A percentile compares a stretch with the other conserved stretches of the same genome.
These are phyloP conservation scores for Malus hybrid DNA, from an alignment of 331 rosid species.

Conservation along the genomic window DNA sequence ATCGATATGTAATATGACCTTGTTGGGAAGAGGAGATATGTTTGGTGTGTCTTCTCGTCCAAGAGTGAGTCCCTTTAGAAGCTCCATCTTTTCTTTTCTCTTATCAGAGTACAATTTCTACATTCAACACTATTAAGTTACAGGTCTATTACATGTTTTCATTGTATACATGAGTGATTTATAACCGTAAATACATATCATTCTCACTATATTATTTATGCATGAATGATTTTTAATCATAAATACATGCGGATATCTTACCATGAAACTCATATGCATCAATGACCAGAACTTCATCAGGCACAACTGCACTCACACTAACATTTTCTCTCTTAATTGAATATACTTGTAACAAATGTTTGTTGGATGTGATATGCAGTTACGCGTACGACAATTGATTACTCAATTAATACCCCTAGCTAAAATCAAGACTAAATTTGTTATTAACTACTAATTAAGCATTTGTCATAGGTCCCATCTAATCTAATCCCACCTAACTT, in stretches of 20 bases:
- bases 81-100: conserved; percentile 74
- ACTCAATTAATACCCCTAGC: neutral
- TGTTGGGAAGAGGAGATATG: conserved; percentile 49
- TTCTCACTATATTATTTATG: neutral
- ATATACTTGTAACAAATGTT: too few relatives aligned
- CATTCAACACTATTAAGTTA: neutral
- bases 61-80: conserved; percentile 49
- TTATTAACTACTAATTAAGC: neutral
- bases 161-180: too few relatives aligned
- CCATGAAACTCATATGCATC: neutral
- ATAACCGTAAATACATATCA: neutral
- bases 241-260: too few relatives aligned
- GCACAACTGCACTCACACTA: too few relatives aligned
- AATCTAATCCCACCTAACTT: neutral
- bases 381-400: neutral
- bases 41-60: conserved; percentile 41
- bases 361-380: too few relatives aligned
- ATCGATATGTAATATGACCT: conserved; percentile 13
- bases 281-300: too few relatives aligned
- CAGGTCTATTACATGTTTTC: too few relatives aligned
- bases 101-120: conserved; percentile 68
- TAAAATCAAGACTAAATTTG: neutral
- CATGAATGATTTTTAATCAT: too few relatives aligned
- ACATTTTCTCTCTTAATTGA: too few relatives aligned
- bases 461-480: neutral